Evolutionary conservation across 768 basidiomycete genomes (phyloP), one percentile per base, ranked within the genome.

Genomic region (Rhodotorula graminis): DNA sequence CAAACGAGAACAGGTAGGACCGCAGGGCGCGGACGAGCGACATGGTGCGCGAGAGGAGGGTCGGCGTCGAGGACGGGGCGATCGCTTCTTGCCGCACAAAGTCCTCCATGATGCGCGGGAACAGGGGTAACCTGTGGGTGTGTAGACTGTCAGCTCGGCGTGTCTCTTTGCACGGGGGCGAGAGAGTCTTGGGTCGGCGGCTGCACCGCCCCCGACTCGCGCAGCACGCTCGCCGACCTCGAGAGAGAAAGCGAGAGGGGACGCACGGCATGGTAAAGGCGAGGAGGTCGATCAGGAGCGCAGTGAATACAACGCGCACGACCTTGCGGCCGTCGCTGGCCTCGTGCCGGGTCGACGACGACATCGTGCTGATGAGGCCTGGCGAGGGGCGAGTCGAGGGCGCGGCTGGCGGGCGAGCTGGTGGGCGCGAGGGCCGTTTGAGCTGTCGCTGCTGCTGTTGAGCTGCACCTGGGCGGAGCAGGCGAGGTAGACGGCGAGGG

Each of bases 81-180:
- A 50, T 44, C 27, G 42, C 59, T 62, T 70, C 69, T n/a, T 60
- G 37, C 46, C 33, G 31, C 10, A 74, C 71, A 64, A 55, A 81
- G 86, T 77, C 75, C 82, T 94, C 89, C 56, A 96, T 93, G 62
- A 98, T 84, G n/a, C 94, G 87, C n/a, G 95, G 95, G 81, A 97
- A 97, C 44, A 97, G 86, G 31, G 95, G 95, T n/a, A 97, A 85
- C 18, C 93, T 93, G 59, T 8, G 19, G 59, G 95, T 90, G 33
- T 91, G 85, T 85, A 83, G 49, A 29, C 14, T 25, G 23, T 40
- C 21, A 58, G 37, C 18, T 40, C 9, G 37, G 19, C 7, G 21
- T n/a, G n/a, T n/a, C n/a, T n/a, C n/a, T n/a, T n/a, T n/a, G n/a
- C n/a, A n/a, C n/a, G n/a, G n/a, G n/a, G n/a, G n/a, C n/a, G n/a